Base-by-base conservation (phyloP, 768 basidiomycete genomes). In the Rhodocollybia butyracea region DNA sequence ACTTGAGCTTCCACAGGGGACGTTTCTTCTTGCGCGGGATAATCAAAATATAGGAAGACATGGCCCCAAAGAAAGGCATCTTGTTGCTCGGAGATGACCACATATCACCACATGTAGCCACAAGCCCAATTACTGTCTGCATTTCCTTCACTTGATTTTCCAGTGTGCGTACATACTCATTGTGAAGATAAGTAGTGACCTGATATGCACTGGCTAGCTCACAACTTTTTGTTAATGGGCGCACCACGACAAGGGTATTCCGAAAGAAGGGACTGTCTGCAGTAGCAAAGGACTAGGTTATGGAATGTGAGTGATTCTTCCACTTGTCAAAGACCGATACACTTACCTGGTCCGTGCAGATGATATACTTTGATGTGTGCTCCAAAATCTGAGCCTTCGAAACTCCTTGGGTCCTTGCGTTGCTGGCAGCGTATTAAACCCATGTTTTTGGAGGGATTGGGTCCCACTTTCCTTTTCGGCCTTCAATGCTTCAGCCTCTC, bases 61-160 rank as follows among this genome's bases (percentile, higher is more conserved):
- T 17, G 8, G 34, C 32, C 0, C 68, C 68, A 10, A 70, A 34
- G 41, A 64, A 68, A 1, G 54, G 4, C 1, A 36, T 57, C 32
- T 64, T 68, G n/a, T 57, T 66, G 3, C 60, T 63, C 3, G 64
- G 55, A 17, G 46, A 59, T 1, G 54, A 57, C 61, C 62, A 66
- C 0, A 57, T 34, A 59, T 66, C 61, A 7, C 38, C 56, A 8
- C 51, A 61, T 1, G 26, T 45, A 1, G 57, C 63, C 1, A 66
- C 51, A 39, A 15, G 42, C 17, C 65, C 58, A 13, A 47, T 61
- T 21, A 46, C 59, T 13, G 32, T 30, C 54, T 63, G n/a, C 17
- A 61, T 55, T 29, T 51, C 46, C 21, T 24, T 19, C 36, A 51
- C 50, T n/a, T 56, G 36, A 19, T 45, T 24, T 31, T 36, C 17